Base-by-base conservation (phyloP, 2,329 filamentous ascomycete species). In the Aspergillus sp. region DNA sequence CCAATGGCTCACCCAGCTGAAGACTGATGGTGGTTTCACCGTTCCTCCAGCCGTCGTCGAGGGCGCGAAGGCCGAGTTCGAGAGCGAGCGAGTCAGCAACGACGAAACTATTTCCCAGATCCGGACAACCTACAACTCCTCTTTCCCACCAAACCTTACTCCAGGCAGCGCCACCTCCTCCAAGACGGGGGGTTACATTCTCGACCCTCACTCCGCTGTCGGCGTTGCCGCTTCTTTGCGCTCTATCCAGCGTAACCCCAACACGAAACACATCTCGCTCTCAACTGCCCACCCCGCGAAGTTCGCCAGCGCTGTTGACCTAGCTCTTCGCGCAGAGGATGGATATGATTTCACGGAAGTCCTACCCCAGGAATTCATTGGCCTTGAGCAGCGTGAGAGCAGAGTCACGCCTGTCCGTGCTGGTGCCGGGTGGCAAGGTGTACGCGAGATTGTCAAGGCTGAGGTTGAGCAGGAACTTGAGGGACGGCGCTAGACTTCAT, bases 271-370 rank as follows among this genome's bases (percentile, higher is more conserved):
- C 73, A 89, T 99, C 68, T 87, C 91, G 1, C 85, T 99, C 3
- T 90, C 93, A 1, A 99, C 95, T 2, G 95, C 95, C 2, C 95
- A 99, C 75, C 93, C 95, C 0, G 95, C 93, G 61, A 99, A 99
- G 76, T 99, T 99, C 70, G 87, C 89, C 0, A 85, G 86, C 33
- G 93, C 93, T 0, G 93, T 99, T 2, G 89, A 93, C 66, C 73
- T 89, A 48, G 92, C 93, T 0, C 80, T 98, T 59, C 83, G 86
- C 62, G 83, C 83, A 8, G 82, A 90, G 70, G 73, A 82, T n/a
- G 86, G 83, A 1, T 97, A 96, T 67, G 82, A 86, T 66, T 96
- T 96, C 71, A 40, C 30, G 3, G 84, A 88, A 61, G 89, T 98
- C 1, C 81, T 96, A 54, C 93, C 93, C 0, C 74, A 83, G 57